Evolutionary conservation across 768 basidiomycete species (phyloP), one percentile per base, ranked within the genome.

Genomic region (Suillus subalutaceus): DNA sequence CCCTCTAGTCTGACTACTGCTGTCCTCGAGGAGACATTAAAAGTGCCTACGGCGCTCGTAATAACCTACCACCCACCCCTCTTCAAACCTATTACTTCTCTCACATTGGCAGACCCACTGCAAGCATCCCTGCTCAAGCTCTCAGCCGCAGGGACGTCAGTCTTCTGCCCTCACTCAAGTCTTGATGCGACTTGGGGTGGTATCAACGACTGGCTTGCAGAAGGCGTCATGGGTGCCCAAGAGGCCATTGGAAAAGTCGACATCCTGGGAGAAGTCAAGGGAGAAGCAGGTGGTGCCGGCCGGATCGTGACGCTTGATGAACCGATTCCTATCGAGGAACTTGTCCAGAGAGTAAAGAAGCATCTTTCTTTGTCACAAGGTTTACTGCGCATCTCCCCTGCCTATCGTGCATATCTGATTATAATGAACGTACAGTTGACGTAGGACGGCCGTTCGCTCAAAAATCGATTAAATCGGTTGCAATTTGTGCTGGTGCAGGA

Each of bases 401-500:
- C 48, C 50, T 56, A 35, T 65, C 35, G 30, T 12, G 32, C 23
- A 44, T 35, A 7, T 23, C 43, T 57, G 53, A 46, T 12, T 41
- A 59, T 38, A 9, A 57, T 30, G 61, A 62, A 18, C 50, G 26
- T 23, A 52, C 73, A 91, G 91, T 92, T 68, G 90, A 91, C 81
- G 85, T 92, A 52, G 91, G 87, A 44, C 85, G 85, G 72, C 82
- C 79, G 16, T 52, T 68, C 68, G n/a, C 71, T 52, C 50, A 70
- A 63, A 72, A 74, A 68, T 70, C 76, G 68, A 72, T 91, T 61
- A 78, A 80, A 64, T 87, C 88, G 37, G 85, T 97, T 65, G 96
- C 93, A 62, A 90, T 98, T 66, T 97, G 96, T 77, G 96, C 96
- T 43, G 97, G 97, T 43, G 90, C 91, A 37, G 96, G 95, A 59